Conservation (phyloP, 805 yeast genomes). For the Hanseniaspora guilliermondii region DNA sequence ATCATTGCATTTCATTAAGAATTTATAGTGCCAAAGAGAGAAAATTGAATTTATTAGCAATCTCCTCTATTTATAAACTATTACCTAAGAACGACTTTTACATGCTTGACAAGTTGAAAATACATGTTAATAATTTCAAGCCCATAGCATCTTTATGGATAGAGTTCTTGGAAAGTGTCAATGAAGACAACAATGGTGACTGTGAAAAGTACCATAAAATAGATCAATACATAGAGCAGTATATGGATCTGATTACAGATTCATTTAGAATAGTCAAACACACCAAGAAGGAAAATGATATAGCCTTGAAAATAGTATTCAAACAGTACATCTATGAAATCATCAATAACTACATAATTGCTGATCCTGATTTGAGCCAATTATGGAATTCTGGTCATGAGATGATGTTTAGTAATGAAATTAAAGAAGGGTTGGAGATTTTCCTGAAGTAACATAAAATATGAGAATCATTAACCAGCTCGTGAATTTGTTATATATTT, state of each 20-base stretch:
- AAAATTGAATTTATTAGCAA: constrained; percentile 54
- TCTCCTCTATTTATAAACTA: constrained; percentile 37
- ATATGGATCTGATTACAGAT: constrained; percentile 22
- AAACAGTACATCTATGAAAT: constrained; percentile 33
- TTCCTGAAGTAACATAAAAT: neutral
- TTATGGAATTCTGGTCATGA: constrained; percentile 6
- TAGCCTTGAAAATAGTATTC: constrained; percentile 42
- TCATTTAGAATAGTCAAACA: constrained; percentile 7
- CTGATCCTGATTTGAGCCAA: constrained; percentile 13
- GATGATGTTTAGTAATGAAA: neutral
- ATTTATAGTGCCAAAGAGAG: constrained; percentile 65
- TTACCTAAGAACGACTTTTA: constrained; percentile 18
- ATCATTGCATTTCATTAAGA: constrained; percentile 35
- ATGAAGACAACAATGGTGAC: constrained; percentile 49
- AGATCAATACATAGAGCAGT: constrained; percentile 28
- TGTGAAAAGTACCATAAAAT: constrained; percentile 40
- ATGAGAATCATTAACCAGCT: too few relatives aligned
- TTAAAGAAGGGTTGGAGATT: constrained; percentile 5
- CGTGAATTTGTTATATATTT: neutral
- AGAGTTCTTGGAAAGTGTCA: constrained; percentile 58
- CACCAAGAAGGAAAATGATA: constrained; percentile 32
- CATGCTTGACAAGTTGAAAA: neutral
- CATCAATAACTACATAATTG: constrained; percentile 11
- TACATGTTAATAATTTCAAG: constrained; percentile 19
- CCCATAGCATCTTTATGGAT: constrained; percentile 35